phyloP scores from a whole-genome alignment of 495 filamentous ascomycete species.

The Lasiosphaeria hispida region DNA sequence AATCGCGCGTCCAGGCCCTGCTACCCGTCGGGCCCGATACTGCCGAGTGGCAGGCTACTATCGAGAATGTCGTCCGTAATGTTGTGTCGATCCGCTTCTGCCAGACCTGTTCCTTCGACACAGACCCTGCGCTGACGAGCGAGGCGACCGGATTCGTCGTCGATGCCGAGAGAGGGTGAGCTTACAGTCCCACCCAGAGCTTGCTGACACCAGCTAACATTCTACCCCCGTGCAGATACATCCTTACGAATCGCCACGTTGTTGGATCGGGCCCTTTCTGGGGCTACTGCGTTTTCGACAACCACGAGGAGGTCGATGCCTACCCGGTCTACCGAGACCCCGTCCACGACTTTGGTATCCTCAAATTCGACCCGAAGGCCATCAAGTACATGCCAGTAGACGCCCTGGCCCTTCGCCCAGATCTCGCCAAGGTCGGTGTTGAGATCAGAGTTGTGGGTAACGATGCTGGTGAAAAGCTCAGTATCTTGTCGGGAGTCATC shows the following conservation, averaged over 20 bases:
- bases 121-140: slow-evolving; percentile 85
- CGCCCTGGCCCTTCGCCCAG: slow-evolving; percentile 78
- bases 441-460: slow-evolving; percentile 98
- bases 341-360: slow-evolving; percentile 96
- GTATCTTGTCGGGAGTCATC: slow-evolving; percentile 96
- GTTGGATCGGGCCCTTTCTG: slow-evolving; percentile 97
- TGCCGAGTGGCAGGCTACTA: slow-evolving; percentile 94
- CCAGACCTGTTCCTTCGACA: slow-evolving; percentile 97
- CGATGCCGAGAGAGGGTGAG: slow-evolving; percentile 86
- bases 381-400: slow-evolving; percentile 95
- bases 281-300: slow-evolving; percentile 97
- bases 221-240: slow-evolving; percentile 46
- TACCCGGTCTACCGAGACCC: slow-evolving; percentile 98
- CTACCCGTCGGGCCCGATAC: slow-evolving; percentile 67
- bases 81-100: slow-evolving; percentile 99
- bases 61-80: slow-evolving; percentile 86
- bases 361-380: slow-evolving; percentile 89
- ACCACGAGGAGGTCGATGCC: slow-evolving; percentile 96
- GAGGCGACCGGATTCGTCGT: slow-evolving; percentile 98
- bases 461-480: slow-evolving; percentile 97
- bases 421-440: slow-evolving; percentile 80
- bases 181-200: slow-evolving; percentile 19
- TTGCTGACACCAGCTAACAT: slow-evolving; percentile 36
- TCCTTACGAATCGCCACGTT: slow-evolving; percentile 88
- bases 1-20: slow-evolving; percentile 33